Conservation (phyloP, 306 rosid species). For the Quercus agrifolia region DNA sequence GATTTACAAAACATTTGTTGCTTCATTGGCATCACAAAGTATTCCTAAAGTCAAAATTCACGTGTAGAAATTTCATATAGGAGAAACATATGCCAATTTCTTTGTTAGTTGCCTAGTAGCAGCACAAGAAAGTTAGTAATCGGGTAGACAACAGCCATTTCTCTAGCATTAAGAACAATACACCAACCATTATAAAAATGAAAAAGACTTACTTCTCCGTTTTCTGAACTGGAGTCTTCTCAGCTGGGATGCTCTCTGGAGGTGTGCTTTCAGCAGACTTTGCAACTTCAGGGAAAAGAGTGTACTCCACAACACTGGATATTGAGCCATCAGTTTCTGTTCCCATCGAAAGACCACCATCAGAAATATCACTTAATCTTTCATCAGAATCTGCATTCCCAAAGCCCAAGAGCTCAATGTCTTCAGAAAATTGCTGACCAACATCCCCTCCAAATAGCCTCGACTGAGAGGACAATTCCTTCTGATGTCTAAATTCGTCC, state of each 20-base stretch:
- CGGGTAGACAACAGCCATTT: not conserved
- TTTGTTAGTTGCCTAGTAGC: not conserved
- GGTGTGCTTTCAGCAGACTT: slow-evolving; percentile 47
- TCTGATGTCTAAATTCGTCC: slow-evolving; percentile 59
- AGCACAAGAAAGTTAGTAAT: not conserved
- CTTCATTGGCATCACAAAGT: not conserved
- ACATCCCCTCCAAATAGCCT: slow-evolving; percentile 37
- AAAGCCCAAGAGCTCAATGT: slow-evolving; percentile 78
- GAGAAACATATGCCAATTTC: not conserved
- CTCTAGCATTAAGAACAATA: not conserved
- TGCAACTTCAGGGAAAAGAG: slow-evolving; percentile 81
- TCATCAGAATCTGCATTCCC: slow-evolving; percentile 93
- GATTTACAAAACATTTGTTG: not conserved
- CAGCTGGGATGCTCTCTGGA: slow-evolving; percentile 21
- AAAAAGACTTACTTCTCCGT: slow-evolving; percentile 49
- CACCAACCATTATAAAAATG: not conserved
- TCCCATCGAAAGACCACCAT: slow-evolving; percentile 99
- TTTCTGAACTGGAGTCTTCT: slow-evolving; percentile 31
- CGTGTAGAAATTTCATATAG: not conserved
- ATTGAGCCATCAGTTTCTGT: slow-evolving; percentile 97
- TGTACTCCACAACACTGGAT: slow-evolving; percentile 83
- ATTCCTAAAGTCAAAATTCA: not conserved
- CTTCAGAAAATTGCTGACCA: slow-evolving; percentile 55
- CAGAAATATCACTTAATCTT: slow-evolving; percentile 97
- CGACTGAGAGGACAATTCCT: slow-evolving; percentile 36